Conservation (phyloP, 1,284 basidiomycete species). For the Sporisorium reilianum region DNA sequence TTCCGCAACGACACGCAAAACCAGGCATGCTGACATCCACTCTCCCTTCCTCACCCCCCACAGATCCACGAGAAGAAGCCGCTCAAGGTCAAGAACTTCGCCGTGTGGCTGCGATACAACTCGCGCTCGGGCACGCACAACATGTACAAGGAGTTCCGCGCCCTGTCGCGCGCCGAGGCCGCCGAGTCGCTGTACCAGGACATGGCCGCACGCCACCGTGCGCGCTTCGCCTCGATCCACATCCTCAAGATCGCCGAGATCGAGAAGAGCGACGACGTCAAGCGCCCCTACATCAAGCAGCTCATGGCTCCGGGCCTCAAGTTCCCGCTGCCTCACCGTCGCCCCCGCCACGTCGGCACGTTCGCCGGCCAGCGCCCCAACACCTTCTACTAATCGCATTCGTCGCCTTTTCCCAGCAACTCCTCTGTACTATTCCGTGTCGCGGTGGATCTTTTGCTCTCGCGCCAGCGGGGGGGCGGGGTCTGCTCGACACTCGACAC, state of each 20-base stretch:
- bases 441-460: background rate
- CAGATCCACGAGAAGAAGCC: slow-evolving; percentile 86
- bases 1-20: background rate
- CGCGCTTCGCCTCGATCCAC: slow-evolving; percentile 98
- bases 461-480: background rate
- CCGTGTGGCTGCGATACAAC: slow-evolving; percentile 97
- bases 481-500: slow-evolving; percentile 2
- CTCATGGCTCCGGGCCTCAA: slow-evolving; percentile 88
- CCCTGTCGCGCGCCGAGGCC: slow-evolving; percentile 91
- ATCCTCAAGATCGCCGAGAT: slow-evolving; percentile 94
- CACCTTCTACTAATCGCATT: slow-evolving; percentile 70
- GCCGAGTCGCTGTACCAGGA: slow-evolving; percentile 99
- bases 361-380: slow-evolving; percentile 71
- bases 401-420: background rate
- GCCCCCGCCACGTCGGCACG: slow-evolving; percentile 69
- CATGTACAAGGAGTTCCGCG: slow-evolving; percentile 91
- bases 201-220: slow-evolving; percentile 99
- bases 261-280: slow-evolving; percentile 90
- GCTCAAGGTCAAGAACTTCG: slow-evolving; percentile 99
- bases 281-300: slow-evolving; percentile 91
- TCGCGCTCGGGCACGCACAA: slow-evolving; percentile 70
- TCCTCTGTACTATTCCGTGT: slow-evolving; percentile 3
- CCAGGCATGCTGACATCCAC: slow-evolving; percentile 18
- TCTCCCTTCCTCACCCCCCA: background rate
- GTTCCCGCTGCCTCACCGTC: slow-evolving; percentile 97